phyloP scores from a whole-genome alignment of 1,139 yeast species.

The Yamadazyma oceani region DNA sequence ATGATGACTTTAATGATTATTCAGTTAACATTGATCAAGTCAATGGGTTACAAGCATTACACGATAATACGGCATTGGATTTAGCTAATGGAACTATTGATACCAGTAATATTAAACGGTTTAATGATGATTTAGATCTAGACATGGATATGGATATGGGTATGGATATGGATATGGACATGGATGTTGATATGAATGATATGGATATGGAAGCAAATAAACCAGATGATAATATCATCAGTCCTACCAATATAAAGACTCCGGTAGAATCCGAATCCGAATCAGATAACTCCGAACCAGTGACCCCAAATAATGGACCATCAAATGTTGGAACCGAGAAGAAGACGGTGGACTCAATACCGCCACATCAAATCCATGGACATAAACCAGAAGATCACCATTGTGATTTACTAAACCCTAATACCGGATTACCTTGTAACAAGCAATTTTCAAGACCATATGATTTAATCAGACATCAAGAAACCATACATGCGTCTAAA shows the following conservation, averaged over 20 bases:
- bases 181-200: conserved; percentile 6
- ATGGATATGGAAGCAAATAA: conserved; percentile 6
- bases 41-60: conserved; percentile 4
- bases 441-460: conserved; percentile 50
- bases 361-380: not conserved
- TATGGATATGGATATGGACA: conserved; percentile 4
- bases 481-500: conserved; percentile 49
- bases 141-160: conserved; percentile 5
- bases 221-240: not conserved
- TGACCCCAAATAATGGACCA: not conserved
- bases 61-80: conserved; percentile 1
- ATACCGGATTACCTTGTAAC: conserved; percentile 44
- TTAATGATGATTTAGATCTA: conserved; percentile 7
- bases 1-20: conserved; percentile 5
- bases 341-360: not conserved
- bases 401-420: conserved; percentile 58
- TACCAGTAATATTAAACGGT: conserved; percentile 2
- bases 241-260: not conserved
- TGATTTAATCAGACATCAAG: conserved; percentile 51
- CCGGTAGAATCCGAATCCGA: not conserved
- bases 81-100: conserved; percentile 1
- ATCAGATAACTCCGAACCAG: conserved; percentile 1
- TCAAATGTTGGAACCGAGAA: not conserved
- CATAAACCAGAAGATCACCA: conserved; percentile 23
- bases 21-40: conserved; percentile 3